Base-by-base conservation (phyloP, 2,329 filamentous ascomycete genomes). In the Bipolaris bicolor region DNA sequence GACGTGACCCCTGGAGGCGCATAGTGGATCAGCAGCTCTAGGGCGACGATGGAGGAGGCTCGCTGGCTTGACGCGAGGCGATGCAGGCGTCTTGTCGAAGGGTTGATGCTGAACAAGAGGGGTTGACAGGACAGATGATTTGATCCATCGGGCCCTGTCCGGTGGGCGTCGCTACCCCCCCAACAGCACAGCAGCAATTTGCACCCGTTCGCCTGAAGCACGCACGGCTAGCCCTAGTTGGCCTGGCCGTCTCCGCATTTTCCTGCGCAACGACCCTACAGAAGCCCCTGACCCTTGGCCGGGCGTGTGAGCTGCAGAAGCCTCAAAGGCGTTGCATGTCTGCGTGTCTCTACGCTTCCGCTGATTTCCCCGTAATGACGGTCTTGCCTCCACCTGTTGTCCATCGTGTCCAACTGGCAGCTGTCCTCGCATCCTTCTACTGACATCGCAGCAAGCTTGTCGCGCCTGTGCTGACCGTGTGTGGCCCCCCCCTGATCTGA, bases 201-300 rank as follows among this genome's bases (percentile, higher is more conserved):
- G 69, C 66, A 75, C 68, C 64, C 70, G 72, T 76, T 75, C 73
- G 72, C 71, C 68, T 70, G 62, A 73, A 72, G 72, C 66, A 71
- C 69, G 64, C 67, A 74, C 65, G 67, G 60, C 73, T 76, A 76
- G 72, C 70, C 72, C 68, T 53, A 70, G 65, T 74, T 63, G 70
- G 72, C 60, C 65, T 75, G 70, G 73, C 66, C 68, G 69, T 76
- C 74, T 75, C 74, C 74, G 74, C 74, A 76, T 76, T 76, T 68
- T 63, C 60, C 71, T 72, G 70, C 72, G 69, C 71, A 72, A 73
- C 70, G 72, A 70, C 72, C 72, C 70, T 70, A 67, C 56, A 70
- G 64, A 54, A 74, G 70, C 74, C 74, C 74, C 73, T 76, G 71
- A 75, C 68, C 72, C 71, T 74, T 73, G 71, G 69, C 66, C 61